Conservation (phyloP, 257 asterid genomes). For the Solanum pinnatisectum region DNA sequence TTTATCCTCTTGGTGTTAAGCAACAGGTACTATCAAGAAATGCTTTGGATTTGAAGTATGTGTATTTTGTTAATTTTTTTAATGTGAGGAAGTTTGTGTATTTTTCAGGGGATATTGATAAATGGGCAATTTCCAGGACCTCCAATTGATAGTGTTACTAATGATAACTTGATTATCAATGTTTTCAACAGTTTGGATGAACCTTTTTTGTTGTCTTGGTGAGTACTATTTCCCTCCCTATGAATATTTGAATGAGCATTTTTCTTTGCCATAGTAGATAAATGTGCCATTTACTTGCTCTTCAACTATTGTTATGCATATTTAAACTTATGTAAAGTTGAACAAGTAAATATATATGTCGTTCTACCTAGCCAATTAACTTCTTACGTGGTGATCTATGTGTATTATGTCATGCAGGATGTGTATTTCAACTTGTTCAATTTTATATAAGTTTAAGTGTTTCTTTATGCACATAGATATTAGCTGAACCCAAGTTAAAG, state of each 20-base stretch:
- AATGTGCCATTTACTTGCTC: no score
- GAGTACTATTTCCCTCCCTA: neutral
- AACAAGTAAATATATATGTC: no score
- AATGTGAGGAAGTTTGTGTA: neutral
- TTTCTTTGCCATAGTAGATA: neutral
- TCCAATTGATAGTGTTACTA: slow-evolving; percentile 20
- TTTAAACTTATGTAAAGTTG: no score
- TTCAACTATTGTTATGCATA: no score
- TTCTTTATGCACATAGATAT: no score
- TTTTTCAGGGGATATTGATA: slow-evolving; percentile 40
- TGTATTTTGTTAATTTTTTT: neutral
- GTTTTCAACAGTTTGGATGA: slow-evolving; percentile 34
- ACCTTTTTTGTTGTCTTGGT: slow-evolving; percentile 39
- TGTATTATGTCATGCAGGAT: no score
- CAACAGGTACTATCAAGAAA: slow-evolving; percentile 26
- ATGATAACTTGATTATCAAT: slow-evolving; percentile 34
- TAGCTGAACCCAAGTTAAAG: no score
- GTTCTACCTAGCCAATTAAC: no score
- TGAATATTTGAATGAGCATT: neutral
- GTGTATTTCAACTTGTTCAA: no score
- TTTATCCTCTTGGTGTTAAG: slow-evolving; percentile 41
- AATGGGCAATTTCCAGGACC: slow-evolving; percentile 50
- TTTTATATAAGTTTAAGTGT: no score
- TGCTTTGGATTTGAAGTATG: neutral
- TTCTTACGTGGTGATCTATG: no score